phyloP scores from a whole-genome alignment of 2,329 filamentous ascomycete species.

The Fusarium buharicum region DNA sequence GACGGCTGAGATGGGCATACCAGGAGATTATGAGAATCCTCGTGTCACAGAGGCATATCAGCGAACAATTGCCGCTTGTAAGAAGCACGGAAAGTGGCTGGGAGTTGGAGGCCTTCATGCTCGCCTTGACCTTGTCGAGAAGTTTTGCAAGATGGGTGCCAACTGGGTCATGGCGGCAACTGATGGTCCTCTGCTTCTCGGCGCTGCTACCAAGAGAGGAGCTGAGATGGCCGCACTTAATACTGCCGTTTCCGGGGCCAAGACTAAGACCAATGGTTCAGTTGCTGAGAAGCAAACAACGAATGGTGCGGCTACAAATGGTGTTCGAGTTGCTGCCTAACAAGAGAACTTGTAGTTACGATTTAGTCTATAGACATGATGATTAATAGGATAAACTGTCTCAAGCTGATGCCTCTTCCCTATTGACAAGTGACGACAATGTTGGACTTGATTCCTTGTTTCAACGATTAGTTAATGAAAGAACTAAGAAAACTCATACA shows the following conservation, averaged over 20 bases:
- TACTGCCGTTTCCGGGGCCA: slow-evolving; percentile 18
- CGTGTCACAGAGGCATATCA: slow-evolving; percentile 42
- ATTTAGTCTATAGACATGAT: too few species aligned
- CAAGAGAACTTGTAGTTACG: too few species aligned
- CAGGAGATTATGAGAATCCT: slow-evolving; percentile 39
- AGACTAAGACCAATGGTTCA: slow-evolving; percentile 6
- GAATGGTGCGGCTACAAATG: background rate
- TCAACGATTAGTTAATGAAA: too few species aligned
- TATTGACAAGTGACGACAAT: too few species aligned
- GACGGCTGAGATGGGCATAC: slow-evolving; percentile 54
- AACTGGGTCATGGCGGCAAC: slow-evolving; percentile 47
- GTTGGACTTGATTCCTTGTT: too few species aligned
- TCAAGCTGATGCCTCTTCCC: too few species aligned
- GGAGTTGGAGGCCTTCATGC: slow-evolving; percentile 55
- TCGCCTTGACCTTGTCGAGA: slow-evolving; percentile 55
- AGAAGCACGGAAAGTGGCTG: slow-evolving; percentile 53
- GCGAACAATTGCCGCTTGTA: slow-evolving; percentile 51
- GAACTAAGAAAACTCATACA: too few species aligned
- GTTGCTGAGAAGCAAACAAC: background rate
- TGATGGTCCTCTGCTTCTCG: slow-evolving; percentile 44
- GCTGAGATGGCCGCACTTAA: slow-evolving; percentile 42
- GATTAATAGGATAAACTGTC: too few species aligned
- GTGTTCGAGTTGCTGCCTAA: background rate
- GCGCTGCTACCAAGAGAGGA: slow-evolving; percentile 42
- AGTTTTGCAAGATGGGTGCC: slow-evolving; percentile 48